Evolutionary conservation across 768 basidiomycete genomes (phyloP), one percentile per base, ranked within the genome.

Genomic region (Boletales sp.): DNA sequence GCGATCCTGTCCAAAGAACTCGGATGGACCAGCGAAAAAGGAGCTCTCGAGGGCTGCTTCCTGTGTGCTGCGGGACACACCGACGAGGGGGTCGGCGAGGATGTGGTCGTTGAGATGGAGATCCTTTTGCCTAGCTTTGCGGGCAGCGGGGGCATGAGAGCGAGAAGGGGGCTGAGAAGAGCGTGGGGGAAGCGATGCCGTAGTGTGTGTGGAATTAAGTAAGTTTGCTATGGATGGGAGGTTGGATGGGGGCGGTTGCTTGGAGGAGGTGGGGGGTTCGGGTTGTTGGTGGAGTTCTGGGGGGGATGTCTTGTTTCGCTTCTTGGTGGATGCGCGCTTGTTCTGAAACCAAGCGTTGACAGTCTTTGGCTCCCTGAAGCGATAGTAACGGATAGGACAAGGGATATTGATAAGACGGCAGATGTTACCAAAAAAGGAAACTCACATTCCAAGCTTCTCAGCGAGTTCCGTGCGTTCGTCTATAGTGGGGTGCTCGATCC

Each of bases 261-360:
- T 73, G 34, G 55, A 34, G 11, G 47, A 30, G 35, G 43, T 51
- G 29, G 34, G 39, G 36, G 40, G 31, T 40, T 59, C 62, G 24
- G 24, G 44, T 57, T 60, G 50, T 13, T 34, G 34, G 34, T 6
- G 60, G 60, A 69, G 57, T 18, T 69, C 74, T 36, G 51, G 56
- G 46, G 54, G 52, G 18, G 60, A 61, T 64, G 74, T 65, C 76
- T 78, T 66, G 72, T 78, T 72, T 18, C 77, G 73, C 69, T 90
- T 90, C 77, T 88, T 90, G 58, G 80, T 82, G 12, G 87, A 88
- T 7, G 88, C 87, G 47, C 88, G 78, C 74, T 89, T 90, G 65
- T 90, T 90, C 71, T 90, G 87, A 69, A 90, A 90, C 84, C 86
- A 90, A 13, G 88, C 85, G 64, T 87, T 86, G 63, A 90, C 87